Percentiles rank a stretch among this genome's conserved stretches.
phyloP scores from a whole-genome alignment of 129 eudicot species.

The Lactuca sativa region DNA sequence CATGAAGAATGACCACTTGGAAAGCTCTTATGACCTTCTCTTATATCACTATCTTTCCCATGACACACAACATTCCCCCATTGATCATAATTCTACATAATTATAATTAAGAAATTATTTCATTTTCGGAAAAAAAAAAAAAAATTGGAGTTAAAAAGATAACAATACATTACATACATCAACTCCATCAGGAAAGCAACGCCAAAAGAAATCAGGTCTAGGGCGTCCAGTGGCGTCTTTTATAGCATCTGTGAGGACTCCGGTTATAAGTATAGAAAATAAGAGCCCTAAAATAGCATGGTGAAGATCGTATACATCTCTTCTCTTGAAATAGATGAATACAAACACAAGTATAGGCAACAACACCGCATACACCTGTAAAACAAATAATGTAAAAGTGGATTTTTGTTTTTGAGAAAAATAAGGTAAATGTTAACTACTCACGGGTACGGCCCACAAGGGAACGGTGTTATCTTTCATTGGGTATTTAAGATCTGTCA shows the following conservation, averaged over 20 bases:
- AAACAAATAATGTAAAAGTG: neutral
- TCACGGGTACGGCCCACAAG: slow-evolving; percentile 86
- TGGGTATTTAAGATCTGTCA: slow-evolving; percentile 74
- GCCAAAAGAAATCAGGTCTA: slow-evolving; percentile 88
- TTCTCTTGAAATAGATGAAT: slow-evolving; percentile 64
- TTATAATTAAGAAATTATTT: neutral
- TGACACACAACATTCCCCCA: slow-evolving; percentile 78
- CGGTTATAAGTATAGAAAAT: slow-evolving; percentile 72
- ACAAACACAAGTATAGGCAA: slow-evolving; percentile 63
- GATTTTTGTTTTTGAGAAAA: neutral
- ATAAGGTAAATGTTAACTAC: slow-evolving; percentile 23
- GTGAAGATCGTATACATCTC: slow-evolving; percentile 79
- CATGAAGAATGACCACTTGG: slow-evolving; percentile 97
- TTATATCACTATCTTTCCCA: slow-evolving; percentile 57
- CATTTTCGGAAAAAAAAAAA: neutral
- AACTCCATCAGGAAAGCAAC: slow-evolving; percentile 81
- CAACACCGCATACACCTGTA: slow-evolving; percentile 69
- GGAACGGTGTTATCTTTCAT: slow-evolving; percentile 78
- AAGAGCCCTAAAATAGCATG: slow-evolving; percentile 69
- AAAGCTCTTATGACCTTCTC: slow-evolving; percentile 95
- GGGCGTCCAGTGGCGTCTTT: slow-evolving; percentile 90
- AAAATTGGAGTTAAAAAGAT: neutral
- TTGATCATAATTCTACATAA: slow-evolving; percentile 54
- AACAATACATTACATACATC: slow-evolving; percentile 37
- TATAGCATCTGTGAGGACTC: slow-evolving; percentile 70